A percentile compares a stretch with the other conserved stretches of the same genome.
Evolutionary conservation across 2,329 filamentous ascomycete species (phyloP).

Genomic region (Aspergillus sp.): DNA sequence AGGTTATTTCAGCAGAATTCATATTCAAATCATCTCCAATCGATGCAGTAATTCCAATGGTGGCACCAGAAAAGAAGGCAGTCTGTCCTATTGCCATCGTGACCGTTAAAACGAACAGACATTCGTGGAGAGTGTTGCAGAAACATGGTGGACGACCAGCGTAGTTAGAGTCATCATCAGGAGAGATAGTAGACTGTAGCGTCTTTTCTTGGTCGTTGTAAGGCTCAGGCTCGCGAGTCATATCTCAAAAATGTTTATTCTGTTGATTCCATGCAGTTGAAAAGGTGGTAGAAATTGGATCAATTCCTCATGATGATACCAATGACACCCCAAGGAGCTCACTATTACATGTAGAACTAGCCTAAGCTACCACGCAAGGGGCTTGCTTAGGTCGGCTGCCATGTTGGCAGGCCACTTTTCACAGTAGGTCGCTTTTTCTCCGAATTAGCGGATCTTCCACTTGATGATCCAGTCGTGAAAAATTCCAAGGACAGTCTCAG

Average conservation of each 20-base stretch:
- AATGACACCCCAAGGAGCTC: no score
- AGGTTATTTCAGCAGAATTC: constrained; percentile 62
- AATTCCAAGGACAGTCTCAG: no score
- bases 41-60: constrained; percentile 59
- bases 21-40: constrained; percentile 58
- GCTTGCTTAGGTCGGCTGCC: no score
- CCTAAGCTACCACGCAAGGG: no score
- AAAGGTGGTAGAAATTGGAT: no score
- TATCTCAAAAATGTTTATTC: background rate
- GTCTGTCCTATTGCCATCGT: constrained; percentile 64
- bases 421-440: no score
- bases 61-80: constrained; percentile 55
- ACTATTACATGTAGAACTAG: no score
- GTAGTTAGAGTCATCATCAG: background rate
- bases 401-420: no score
- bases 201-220: background rate
- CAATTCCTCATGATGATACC: no score
- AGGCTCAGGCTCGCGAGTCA: background rate
- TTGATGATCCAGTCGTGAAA: no score
- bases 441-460: no score
- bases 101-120: constrained; percentile 60
- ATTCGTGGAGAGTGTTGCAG: constrained; percentile 57
- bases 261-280: background rate
- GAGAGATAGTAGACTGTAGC: background rate
- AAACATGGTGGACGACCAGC: constrained; percentile 35